A percentile compares a stretch with the other conserved stretches of the same genome.
These are phyloP conservation scores for Evansstolkia leycettana DNA, from an alignment of 495 filamentous ascomycete genomes.

Conservation along the genomic window DNA sequence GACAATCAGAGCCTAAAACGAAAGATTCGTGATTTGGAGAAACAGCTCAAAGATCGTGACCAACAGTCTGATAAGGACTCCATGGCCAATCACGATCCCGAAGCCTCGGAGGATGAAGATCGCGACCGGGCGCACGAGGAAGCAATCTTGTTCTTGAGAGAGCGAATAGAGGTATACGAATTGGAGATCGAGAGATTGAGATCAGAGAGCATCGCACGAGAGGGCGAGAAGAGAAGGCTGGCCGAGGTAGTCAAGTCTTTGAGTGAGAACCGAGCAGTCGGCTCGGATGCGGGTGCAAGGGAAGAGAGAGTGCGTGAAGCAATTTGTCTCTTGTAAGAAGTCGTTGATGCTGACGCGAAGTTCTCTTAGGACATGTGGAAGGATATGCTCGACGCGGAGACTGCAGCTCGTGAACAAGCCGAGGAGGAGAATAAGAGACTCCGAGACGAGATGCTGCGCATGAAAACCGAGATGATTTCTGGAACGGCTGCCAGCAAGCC, in stretches of 20 bases:
- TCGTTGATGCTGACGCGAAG: constrained; percentile 1
- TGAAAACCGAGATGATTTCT: constrained; percentile 51
- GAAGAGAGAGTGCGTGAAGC: constrained; percentile 57
- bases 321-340: not conserved
- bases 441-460: constrained; percentile 68
- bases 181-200: constrained; percentile 69
- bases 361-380: constrained; percentile 66
- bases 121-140: constrained; percentile 49
- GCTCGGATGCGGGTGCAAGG: constrained; percentile 58
- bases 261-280: constrained; percentile 48
- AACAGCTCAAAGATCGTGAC: constrained; percentile 64
- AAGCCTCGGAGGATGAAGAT: constrained; percentile 47
- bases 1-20: constrained; percentile 73
- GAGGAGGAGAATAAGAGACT: constrained; percentile 79
- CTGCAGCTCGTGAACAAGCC: constrained; percentile 74
- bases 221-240: constrained; percentile 70
- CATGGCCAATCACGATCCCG: constrained; percentile 44
- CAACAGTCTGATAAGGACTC: constrained; percentile 44
- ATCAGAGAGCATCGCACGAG: constrained; percentile 60
- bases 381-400: constrained; percentile 90
- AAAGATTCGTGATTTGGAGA: constrained; percentile 73
- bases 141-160: constrained; percentile 70
- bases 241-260: constrained; percentile 66
- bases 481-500: constrained; percentile 10
- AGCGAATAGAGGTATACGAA: constrained; percentile 72